A percentile compares a stretch with the other conserved stretches of the same genome.
Evolutionary conservation across 2,329 filamentous ascomycete genomes (phyloP).

Genomic region (Alternaria hordeiaustralica): DNA sequence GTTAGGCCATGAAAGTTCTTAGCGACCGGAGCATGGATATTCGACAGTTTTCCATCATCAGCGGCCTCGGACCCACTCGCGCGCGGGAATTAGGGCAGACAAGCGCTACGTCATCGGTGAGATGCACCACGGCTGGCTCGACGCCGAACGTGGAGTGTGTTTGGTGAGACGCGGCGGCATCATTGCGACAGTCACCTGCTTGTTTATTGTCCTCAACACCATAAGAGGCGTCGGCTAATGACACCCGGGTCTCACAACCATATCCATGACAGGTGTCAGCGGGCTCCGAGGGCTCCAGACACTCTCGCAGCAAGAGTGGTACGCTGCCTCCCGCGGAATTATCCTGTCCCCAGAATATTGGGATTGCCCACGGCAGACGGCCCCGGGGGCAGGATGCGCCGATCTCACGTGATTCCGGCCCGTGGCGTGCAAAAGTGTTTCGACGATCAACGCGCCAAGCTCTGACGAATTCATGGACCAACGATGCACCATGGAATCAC

Average conservation of each 20-base stretch:
- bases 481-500: background rate
- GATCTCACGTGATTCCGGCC: background rate
- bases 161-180: background rate
- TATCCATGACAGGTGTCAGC: background rate
- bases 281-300: background rate
- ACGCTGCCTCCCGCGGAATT: background rate
- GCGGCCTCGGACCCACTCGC: slow-evolving; percentile 1
- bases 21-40: slow-evolving; percentile 12
- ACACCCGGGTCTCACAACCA: background rate
- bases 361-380: background rate
- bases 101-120: background rate
- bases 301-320: background rate
- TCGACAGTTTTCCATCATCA: slow-evolving; percentile 1
- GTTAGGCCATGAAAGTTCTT: slow-evolving; percentile 9
- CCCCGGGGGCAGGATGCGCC: background rate
- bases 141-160: background rate
- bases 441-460: background rate
- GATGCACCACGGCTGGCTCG: background rate
- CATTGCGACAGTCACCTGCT: background rate
- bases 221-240: background rate
- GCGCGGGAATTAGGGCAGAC: background rate
- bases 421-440: background rate
- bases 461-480: background rate
- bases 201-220: background rate
- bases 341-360: background rate